These are phyloP conservation scores for Cicer arietinum DNA, from an alignment of 306 rosid genomes.

Conservation along the genomic window DNA sequence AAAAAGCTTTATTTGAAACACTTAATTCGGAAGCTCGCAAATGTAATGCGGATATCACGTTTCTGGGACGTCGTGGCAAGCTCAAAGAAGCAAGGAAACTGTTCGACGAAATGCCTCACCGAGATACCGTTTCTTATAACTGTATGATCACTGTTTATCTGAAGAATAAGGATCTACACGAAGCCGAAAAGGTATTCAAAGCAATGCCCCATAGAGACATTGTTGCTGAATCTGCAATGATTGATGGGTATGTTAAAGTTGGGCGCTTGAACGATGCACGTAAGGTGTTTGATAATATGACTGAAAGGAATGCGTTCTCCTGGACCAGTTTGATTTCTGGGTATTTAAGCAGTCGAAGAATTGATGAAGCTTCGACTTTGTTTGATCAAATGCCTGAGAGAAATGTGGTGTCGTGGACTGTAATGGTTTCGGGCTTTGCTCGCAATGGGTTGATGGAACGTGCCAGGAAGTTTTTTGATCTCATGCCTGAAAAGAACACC, in stretches of 20 bases:
- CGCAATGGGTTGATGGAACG: conserved; percentile 46
- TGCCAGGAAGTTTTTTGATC: conserved; percentile 48
- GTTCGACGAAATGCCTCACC: conserved; percentile 49
- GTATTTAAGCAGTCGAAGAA: conserved; percentile 47
- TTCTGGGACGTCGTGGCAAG: conserved; percentile 40
- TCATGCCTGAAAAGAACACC: conserved; percentile 56
- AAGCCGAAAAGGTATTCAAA: conserved; percentile 45
- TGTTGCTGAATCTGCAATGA: conserved; percentile 54
- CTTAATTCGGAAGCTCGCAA: conserved; percentile 17
- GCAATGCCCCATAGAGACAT: conserved; percentile 33
- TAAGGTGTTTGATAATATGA: conserved; percentile 50
- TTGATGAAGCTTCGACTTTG: conserved; percentile 50
- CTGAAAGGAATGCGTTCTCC: conserved; percentile 50
- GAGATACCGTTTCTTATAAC: conserved; percentile 48
- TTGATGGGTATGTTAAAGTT: conserved; percentile 51
- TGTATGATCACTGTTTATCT: conserved; percentile 44
- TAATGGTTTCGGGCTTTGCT: conserved; percentile 47
- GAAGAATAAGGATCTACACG: conserved; percentile 44
- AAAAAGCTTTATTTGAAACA: background rate
- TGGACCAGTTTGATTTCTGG: conserved; percentile 65
- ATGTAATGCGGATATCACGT: conserved; percentile 41
- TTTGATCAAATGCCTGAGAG: conserved; percentile 54
- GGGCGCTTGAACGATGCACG: conserved; percentile 54
- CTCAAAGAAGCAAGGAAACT: conserved; percentile 49
- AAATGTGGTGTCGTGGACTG: conserved; percentile 57